A percentile compares a stretch with the other conserved stretches of the same genome.
phyloP scores from a whole-genome alignment of 2,329 filamentous ascomycete genomes.

The Aspergillus arachidicola region DNA sequence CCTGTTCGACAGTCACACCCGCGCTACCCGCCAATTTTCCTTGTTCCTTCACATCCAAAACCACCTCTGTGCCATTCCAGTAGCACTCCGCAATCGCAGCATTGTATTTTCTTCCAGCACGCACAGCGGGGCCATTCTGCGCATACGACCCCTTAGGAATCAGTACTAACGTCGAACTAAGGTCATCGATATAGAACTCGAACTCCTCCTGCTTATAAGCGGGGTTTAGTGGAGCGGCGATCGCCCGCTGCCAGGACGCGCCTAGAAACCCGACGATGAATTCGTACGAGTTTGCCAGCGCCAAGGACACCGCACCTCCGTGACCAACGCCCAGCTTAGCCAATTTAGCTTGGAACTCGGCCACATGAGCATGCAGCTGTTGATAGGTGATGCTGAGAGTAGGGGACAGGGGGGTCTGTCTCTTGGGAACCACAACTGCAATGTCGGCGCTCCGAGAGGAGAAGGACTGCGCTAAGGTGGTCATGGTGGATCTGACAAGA shows the following conservation, averaged over 20 bases:
- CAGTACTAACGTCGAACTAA: slow-evolving; percentile 76
- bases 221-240: slow-evolving; percentile 84
- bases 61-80: slow-evolving; percentile 72
- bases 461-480: slow-evolving; percentile 62
- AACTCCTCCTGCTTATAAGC: slow-evolving; percentile 89
- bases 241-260: slow-evolving; percentile 79
- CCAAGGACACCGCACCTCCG: slow-evolving; percentile 76
- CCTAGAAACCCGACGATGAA: slow-evolving; percentile 87
- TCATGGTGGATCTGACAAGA: slow-evolving; percentile 42
- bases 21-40: slow-evolving; percentile 64
- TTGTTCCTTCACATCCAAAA: slow-evolving; percentile 74
- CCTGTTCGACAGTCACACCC: slow-evolving; percentile 51
- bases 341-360: slow-evolving; percentile 74
- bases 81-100: slow-evolving; percentile 87
- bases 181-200: slow-evolving; percentile 88
- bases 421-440: slow-evolving; percentile 74
- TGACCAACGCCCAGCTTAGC: slow-evolving; percentile 72
- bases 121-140: slow-evolving; percentile 69
- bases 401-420: slow-evolving; percentile 59
- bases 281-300: slow-evolving; percentile 81
- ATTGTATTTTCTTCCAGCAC: slow-evolving; percentile 75
- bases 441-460: slow-evolving; percentile 53
- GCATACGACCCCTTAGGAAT: slow-evolving; percentile 72
- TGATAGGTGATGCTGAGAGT: slow-evolving; percentile 70
- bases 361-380: slow-evolving; percentile 66